phyloP scores from a whole-genome alignment of 257 asterid species.

The Coffea canephora region DNA sequence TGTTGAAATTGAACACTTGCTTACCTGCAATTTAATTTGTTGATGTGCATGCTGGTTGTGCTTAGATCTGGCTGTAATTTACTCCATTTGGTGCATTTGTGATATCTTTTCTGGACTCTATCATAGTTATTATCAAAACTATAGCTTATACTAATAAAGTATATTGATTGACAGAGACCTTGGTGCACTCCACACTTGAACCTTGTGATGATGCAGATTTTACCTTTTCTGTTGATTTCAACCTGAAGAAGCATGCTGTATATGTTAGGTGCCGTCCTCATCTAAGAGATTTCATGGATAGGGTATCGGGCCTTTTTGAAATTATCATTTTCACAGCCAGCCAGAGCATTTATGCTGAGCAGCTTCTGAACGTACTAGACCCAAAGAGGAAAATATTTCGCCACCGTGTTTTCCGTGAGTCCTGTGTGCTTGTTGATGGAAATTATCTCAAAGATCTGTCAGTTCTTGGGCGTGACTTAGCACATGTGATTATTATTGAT shows the following conservation, averaged over 20 bases:
- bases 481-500: conserved; percentile 76
- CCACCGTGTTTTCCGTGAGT: conserved; percentile 92
- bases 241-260: conserved; percentile 67
- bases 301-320: conserved; percentile 72
- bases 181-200: conserved; percentile 97
- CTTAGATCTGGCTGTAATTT: background rate
- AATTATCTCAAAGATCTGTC: conserved; percentile 92
- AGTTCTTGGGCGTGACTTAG: conserved; percentile 96
- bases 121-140: background rate
- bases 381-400: conserved; percentile 90
- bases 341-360: conserved; percentile 95
- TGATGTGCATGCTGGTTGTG: background rate
- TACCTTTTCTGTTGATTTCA: conserved; percentile 82
- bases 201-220: conserved; percentile 85
- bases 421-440: conserved; percentile 86
- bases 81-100: background rate
- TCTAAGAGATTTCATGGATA: conserved; percentile 77
- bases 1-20: background rate
- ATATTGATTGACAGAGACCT: conserved; percentile 69
- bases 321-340: conserved; percentile 94
- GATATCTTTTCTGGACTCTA: background rate
- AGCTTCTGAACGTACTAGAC: conserved; percentile 81
- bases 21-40: background rate
- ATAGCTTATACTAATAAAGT: background rate
- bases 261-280: conserved; percentile 91